These are phyloP conservation scores for Daldinia loculata DNA, from an alignment of 495 filamentous ascomycete genomes.

Conservation along the genomic window DNA sequence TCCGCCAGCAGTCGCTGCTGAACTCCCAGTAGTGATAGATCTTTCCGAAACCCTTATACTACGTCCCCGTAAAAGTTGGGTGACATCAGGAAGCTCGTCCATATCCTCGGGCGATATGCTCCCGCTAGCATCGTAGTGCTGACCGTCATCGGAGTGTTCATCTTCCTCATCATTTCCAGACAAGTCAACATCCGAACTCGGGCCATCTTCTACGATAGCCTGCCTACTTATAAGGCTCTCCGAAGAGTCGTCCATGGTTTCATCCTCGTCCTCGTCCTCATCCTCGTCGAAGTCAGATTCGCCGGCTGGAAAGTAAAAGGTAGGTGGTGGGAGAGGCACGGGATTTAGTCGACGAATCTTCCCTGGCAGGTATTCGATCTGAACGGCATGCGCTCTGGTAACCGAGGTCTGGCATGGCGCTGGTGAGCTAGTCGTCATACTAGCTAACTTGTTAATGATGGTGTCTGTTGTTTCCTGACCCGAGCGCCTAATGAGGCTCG, in stretches of 20 bases:
- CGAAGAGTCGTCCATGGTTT: constrained; percentile 43
- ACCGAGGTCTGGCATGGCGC: constrained; percentile 9
- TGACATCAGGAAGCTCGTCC: constrained; percentile 15
- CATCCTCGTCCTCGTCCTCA: constrained; percentile 39
- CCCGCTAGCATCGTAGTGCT: constrained; percentile 28
- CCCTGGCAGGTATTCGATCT: constrained; percentile 50
- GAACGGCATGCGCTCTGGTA: constrained; percentile 3
- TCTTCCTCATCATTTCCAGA: constrained; percentile 49
- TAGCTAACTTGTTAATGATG: constrained; percentile 50
- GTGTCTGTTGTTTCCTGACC: constrained; percentile 39
- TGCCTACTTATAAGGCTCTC: constrained; percentile 44
- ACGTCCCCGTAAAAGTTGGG: constrained; percentile 10
- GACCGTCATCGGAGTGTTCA: constrained; percentile 44
- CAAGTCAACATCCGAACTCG: constrained; percentile 41
- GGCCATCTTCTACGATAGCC: constrained; percentile 41
- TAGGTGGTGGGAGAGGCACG: constrained; percentile 54
- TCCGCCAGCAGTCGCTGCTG: constrained; percentile 55
- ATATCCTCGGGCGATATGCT: constrained; percentile 30
- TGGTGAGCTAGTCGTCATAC: constrained; percentile 51
- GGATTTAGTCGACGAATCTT: constrained; percentile 49
- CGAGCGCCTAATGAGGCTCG: constrained; percentile 2
- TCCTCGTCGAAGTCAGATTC: constrained; percentile 45
- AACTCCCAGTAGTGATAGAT: constrained; percentile 50
- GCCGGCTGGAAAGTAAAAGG: constrained; percentile 51
- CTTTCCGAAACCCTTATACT: constrained; percentile 8